These are phyloP conservation scores for Cercospora citrullina DNA, from an alignment of 2,329 filamentous ascomycete genomes.

Conservation along the genomic window DNA sequence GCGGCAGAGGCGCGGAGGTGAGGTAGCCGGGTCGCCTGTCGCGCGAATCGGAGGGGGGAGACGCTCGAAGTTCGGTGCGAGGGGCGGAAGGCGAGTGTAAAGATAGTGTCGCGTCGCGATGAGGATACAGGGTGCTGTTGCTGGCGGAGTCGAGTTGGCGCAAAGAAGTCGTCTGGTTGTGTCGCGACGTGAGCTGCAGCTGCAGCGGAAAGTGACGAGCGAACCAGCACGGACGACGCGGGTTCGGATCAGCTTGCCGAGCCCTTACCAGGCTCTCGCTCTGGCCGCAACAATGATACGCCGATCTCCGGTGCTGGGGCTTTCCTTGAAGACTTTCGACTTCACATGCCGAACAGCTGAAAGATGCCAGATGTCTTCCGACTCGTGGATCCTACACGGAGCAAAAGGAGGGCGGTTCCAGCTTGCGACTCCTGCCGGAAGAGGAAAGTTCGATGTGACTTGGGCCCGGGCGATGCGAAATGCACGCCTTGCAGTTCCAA, in stretches of 20 bases:
- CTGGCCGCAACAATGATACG: no score
- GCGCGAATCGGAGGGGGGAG: not conserved
- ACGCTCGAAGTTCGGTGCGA: not conserved
- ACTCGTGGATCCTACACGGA: not conserved
- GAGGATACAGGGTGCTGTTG: not conserved
- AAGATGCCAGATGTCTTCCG: not conserved
- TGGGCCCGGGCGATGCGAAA: not conserved
- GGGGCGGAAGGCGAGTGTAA: not conserved
- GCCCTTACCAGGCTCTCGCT: not conserved
- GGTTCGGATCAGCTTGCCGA: not conserved
- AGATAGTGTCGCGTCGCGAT: not conserved
- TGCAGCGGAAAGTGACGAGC: not conserved
- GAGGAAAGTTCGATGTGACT: not conserved
- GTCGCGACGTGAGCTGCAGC: not conserved
- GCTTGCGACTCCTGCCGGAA: not conserved
- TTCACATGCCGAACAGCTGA: no score
- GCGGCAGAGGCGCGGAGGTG: not conserved
- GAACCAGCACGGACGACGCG: not conserved
- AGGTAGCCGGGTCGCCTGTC: not conserved
- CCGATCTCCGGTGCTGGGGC: no score
- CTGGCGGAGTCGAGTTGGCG: not conserved
- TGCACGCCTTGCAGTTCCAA: not conserved
- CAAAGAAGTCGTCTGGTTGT: not conserved
- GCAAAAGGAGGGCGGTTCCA: not conserved
- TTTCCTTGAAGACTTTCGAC: no score